These are phyloP conservation scores for Mycena vulgaris DNA, from an alignment of 768 basidiomycete species.

Conservation along the genomic window DNA sequence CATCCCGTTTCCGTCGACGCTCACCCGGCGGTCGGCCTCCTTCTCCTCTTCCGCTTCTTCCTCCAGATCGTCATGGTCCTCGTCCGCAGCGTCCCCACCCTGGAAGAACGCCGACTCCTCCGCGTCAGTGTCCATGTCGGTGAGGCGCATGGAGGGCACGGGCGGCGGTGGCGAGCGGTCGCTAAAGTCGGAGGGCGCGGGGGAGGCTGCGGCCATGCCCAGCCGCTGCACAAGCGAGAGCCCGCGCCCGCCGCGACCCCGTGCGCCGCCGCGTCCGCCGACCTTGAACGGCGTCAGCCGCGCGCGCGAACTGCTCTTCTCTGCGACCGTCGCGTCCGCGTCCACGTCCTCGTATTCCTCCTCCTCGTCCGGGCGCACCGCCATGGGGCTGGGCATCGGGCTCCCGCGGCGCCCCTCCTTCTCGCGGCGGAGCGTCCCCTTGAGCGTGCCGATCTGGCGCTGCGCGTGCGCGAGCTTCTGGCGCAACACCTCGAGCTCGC, in stretches of 20 bases:
- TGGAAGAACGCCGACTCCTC: constrained; percentile 39
- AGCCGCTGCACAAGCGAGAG: constrained; percentile 74
- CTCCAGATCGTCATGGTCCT: constrained; percentile 39
- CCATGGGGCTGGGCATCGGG: constrained; percentile 61
- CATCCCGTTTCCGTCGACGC: constrained; percentile 78
- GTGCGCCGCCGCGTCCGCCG: constrained; percentile 62
- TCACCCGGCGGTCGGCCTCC: constrained; percentile 19
- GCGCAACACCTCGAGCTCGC: constrained; percentile 85
- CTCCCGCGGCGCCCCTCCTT: constrained; percentile 80
- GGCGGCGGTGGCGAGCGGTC: no score
- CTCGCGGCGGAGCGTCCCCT: constrained; percentile 84
- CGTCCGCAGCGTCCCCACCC: constrained; percentile 28
- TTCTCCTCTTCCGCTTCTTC: constrained; percentile 25
- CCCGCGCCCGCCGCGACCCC: constrained; percentile 62
- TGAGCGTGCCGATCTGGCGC: constrained; percentile 86
- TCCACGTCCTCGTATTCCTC: constrained; percentile 65
- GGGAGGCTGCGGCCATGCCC: constrained; percentile 69
- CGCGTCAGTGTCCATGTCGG: constrained; percentile 22
- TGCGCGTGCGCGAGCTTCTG: constrained; percentile 90
- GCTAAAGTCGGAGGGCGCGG: constrained; percentile 65
- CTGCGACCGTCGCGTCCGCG: constrained; percentile 56
- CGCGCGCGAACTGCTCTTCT: constrained; percentile 50
- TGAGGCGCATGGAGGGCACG: constrained; percentile 52
- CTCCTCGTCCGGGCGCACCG: constrained; percentile 52
- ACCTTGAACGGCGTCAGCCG: constrained; percentile 71